Evolutionary conservation across 2,329 filamentous ascomycete genomes (phyloP).

Genomic region (Knoxdaviesia proteae): DNA sequence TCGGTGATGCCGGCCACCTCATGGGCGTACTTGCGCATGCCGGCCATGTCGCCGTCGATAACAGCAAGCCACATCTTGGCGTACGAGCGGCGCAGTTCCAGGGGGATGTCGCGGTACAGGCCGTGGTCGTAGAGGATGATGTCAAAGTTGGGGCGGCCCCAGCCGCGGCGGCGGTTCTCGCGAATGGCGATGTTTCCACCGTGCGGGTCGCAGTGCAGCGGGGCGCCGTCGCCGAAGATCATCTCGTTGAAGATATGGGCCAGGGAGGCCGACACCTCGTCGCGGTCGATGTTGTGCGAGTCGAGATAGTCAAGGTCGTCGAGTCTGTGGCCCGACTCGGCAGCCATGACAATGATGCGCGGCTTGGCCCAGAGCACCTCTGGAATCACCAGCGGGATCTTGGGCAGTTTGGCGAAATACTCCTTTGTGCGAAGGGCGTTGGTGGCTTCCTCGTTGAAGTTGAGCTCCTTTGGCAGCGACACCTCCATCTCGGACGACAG

Average conservation of each 20-base stretch:
- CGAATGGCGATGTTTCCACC: conserved; percentile 90
- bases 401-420: conserved; percentile 56
- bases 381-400: conserved; percentile 71
- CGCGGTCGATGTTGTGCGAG: conserved; percentile 67
- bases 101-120: conserved; percentile 79
- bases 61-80: conserved; percentile 96
- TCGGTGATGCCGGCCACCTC: conserved; percentile 80
- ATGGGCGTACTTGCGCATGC: conserved; percentile 74
- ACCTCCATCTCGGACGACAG: conserved; percentile 80
- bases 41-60: conserved; percentile 65
- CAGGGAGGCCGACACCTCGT: conserved; percentile 82
- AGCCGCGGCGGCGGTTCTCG: conserved; percentile 38
- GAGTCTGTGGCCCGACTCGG: conserved; percentile 63
- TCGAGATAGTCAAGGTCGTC: conserved; percentile 84
- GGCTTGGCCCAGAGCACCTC: conserved; percentile 75
- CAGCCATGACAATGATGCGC: conserved; percentile 89
- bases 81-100: conserved; percentile 60
- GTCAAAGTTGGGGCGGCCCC: conserved; percentile 57
- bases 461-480: conserved; percentile 75
- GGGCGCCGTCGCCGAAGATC: conserved; percentile 82
- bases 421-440: conserved; percentile 65
- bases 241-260: conserved; percentile 96
- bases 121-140: conserved; percentile 94
- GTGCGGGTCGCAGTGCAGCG: conserved; percentile 90
- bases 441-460: conserved; percentile 67